Conservation (phyloP, 768 basidiomycete genomes). For the Lepiota brunneoincarnata region DNA sequence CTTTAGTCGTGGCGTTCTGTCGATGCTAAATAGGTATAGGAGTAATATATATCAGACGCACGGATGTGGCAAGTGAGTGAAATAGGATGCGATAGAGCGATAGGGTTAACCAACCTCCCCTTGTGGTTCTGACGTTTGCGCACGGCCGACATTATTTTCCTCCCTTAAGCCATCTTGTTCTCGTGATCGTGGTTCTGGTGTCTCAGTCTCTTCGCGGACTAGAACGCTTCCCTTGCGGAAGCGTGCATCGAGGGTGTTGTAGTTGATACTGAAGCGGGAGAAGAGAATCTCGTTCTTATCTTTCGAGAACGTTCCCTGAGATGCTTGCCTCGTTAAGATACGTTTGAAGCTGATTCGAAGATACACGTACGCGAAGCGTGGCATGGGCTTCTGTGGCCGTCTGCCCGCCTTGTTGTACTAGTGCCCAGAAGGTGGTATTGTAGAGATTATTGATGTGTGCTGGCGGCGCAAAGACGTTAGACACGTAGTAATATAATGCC, state of each 20-base stretch:
- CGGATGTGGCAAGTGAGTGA: background rate
- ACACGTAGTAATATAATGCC: background rate
- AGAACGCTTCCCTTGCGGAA: constrained; percentile 87
- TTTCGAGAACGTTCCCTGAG: constrained; percentile 82
- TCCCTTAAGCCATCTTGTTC: background rate
- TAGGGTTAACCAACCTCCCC: background rate
- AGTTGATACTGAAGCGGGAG: constrained; percentile 81
- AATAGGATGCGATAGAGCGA: background rate
- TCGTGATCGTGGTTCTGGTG: background rate
- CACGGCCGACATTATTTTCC: background rate
- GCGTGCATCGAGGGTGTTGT: constrained; percentile 68
- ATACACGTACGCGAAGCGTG: constrained; percentile 57
- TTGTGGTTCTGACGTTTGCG: background rate
- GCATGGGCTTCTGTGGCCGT: constrained; percentile 80
- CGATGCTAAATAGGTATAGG: too few species aligned
- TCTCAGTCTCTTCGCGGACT: constrained; percentile 49
- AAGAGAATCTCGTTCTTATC: constrained; percentile 93
- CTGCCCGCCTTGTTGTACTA: constrained; percentile 80
- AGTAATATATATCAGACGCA: too few species aligned
- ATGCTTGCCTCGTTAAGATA: background rate
- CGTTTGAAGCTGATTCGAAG: background rate
- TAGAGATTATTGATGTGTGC: constrained; percentile 98
- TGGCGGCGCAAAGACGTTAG: constrained; percentile 29
- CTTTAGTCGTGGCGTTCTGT: too few species aligned
- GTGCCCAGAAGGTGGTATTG: constrained; percentile 94